Conservation (phyloP, 1,139 yeast species). For the Nakaseomyces delphensis region DNA sequence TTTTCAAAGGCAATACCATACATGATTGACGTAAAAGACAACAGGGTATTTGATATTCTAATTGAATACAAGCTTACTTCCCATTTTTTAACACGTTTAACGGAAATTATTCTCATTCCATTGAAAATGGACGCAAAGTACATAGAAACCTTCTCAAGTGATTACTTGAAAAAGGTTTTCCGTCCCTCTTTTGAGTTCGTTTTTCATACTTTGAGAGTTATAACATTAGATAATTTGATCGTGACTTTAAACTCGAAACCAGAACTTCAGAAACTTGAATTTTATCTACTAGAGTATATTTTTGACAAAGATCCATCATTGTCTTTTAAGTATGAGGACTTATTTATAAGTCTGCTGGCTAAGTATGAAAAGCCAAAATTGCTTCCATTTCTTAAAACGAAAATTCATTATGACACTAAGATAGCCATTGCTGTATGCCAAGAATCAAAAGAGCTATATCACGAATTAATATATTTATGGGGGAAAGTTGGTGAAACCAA, state of each 20-base stretch:
- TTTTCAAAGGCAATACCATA: conserved; percentile 59
- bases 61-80: conserved; percentile 53
- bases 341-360: conserved; percentile 56
- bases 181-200: conserved; percentile 40
- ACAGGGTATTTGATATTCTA: conserved; percentile 48
- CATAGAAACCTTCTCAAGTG: conserved; percentile 1
- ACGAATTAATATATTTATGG: conserved; percentile 71
- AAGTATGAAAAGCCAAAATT: conserved; percentile 45
- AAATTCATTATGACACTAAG: conserved; percentile 54
- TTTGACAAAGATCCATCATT: conserved; percentile 46
- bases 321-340: conserved; percentile 52
- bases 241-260: neutral
- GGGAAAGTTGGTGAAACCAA: conserved; percentile 78
- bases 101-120: conserved; percentile 44
- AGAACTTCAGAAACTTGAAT: neutral
- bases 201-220: neutral
- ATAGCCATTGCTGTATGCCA: conserved; percentile 61
- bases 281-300: conserved; percentile 43
- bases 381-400: conserved; percentile 45
- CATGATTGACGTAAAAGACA: conserved; percentile 47
- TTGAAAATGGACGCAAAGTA: conserved; percentile 8
- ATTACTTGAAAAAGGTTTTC: conserved; percentile 36
- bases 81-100: conserved; percentile 42
- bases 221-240: neutral
- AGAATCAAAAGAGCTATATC: conserved; percentile 38